These are phyloP conservation scores for Excoecaria cochinchinensis DNA, from an alignment of 345 rosid genomes.

Conservation along the genomic window DNA sequence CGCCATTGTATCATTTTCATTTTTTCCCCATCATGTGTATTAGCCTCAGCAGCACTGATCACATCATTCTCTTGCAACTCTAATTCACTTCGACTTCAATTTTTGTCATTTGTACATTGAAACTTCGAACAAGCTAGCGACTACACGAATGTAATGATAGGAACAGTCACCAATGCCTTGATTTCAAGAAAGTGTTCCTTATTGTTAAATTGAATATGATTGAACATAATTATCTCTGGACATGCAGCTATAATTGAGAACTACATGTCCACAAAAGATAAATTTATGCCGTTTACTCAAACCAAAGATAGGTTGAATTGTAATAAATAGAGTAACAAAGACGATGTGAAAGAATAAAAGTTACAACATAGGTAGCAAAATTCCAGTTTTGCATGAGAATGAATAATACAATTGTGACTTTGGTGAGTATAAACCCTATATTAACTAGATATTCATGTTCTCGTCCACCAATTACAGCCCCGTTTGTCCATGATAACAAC, in stretches of 20 bases:
- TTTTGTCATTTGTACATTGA: not conserved
- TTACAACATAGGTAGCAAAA: not conserved
- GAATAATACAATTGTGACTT: not conserved
- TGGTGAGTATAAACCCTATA: not conserved
- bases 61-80: not conserved
- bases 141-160: not conserved
- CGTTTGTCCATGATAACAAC: not conserved
- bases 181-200: too few species aligned
- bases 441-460: not conserved
- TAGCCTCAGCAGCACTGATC: too few species aligned
- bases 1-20: not conserved
- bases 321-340: not conserved
- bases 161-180: not conserved
- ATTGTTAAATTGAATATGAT: too few species aligned
- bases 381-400: not conserved
- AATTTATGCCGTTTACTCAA: too few species aligned
- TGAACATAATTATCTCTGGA: too few species aligned
- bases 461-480: not conserved
- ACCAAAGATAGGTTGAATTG: too few species aligned
- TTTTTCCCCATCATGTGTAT: too few species aligned
- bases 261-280: not conserved
- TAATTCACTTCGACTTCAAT: not conserved
- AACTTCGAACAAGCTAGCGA: not conserved
- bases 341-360: not conserved
- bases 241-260: too few species aligned